These are phyloP conservation scores for Schoenoplectus tabernaemontani DNA, from an alignment of 202 grass and related monocot genomes.

Conservation along the genomic window DNA sequence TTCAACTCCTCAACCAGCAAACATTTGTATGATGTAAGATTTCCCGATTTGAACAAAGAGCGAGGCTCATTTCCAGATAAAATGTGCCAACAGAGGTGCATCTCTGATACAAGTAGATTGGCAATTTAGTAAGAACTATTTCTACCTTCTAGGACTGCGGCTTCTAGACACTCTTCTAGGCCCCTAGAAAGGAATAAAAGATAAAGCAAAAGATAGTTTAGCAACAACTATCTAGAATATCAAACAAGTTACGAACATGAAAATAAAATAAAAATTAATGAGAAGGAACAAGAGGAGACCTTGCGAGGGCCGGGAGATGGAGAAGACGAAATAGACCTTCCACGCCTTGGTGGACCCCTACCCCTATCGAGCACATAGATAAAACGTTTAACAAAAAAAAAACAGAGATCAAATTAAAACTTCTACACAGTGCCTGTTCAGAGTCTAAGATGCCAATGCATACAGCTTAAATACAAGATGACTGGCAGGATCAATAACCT, in stretches of 20 bases:
- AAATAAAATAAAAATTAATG: background rate
- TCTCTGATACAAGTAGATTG: background rate
- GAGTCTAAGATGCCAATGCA: background rate
- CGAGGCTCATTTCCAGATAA: background rate
- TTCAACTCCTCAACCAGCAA: background rate
- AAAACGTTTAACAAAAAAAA: slow-evolving; percentile 7
- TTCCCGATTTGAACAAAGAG: background rate
- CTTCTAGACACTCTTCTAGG: slow-evolving; percentile 79
- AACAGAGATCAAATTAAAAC: background rate
- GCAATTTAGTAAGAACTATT: background rate
- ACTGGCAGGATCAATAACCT: background rate
- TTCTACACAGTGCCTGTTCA: background rate
- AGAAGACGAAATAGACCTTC: slow-evolving; percentile 86
- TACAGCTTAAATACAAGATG: slow-evolving; percentile 1
- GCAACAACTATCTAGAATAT: background rate
- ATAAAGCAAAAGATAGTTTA: background rate
- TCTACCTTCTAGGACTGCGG: slow-evolving; percentile 82
- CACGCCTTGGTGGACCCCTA: slow-evolving; percentile 74
- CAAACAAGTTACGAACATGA: background rate
- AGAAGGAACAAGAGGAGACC: background rate
- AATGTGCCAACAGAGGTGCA: background rate
- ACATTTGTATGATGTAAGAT: background rate
- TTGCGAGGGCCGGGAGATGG: slow-evolving; percentile 65
- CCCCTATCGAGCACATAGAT: slow-evolving; percentile 40
- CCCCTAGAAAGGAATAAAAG: slow-evolving; percentile 33